Base-by-base conservation (phyloP, 495 filamentous ascomycete species). In the Talaromyces adpressus region DNA sequence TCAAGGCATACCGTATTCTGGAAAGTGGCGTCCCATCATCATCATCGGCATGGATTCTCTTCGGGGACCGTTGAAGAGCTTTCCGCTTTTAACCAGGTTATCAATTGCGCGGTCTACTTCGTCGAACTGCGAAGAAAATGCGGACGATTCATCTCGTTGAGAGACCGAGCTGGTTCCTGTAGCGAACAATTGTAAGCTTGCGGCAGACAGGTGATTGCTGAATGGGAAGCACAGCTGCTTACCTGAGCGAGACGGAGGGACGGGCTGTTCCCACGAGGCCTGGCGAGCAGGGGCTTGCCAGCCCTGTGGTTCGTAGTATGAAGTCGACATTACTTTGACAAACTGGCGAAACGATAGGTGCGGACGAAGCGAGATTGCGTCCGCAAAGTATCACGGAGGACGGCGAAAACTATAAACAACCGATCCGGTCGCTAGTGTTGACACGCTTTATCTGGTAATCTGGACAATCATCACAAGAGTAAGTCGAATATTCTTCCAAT, bases 61-160 rank as follows among this genome's bases (percentile, higher is more conserved):
- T 73, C 94, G 89, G 65, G 84, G 85, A 66, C 85, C 81, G 71
- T 79, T 82, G 78, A 92, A 96, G 78, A 93, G 86, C 81, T 97
- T 97, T 30, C 93, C 92, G 75, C 91, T 97, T 82, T 97, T 96
- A 69, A 90, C 82, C 59, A 98, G 84, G 74, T 98, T 98, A 70
- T 98, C 94, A 70, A 93, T 82, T 66, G 94, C 94, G 67, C 94
- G 89, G 61, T 98, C 93, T 70, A 98, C 90, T 88, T 98, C 94
- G 81, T 97, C 93, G 74, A 97, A 85, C 77, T 98, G 93, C 67
- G 90, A 87, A 63, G 84, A 80, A 73, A 98, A 98, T 59, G 93
- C 93, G 62, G 85, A 77, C 52, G 83, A 75, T 51, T 96, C 92
- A 66, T 94, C 89, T 62, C 86, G 85, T 65, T 91, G 89, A 70